A percentile compares a stretch with the other conserved stretches of the same genome.
phyloP scores from a whole-genome alignment of 2,329 filamentous ascomycete genomes.

The Sporothrix mexicana region DNA sequence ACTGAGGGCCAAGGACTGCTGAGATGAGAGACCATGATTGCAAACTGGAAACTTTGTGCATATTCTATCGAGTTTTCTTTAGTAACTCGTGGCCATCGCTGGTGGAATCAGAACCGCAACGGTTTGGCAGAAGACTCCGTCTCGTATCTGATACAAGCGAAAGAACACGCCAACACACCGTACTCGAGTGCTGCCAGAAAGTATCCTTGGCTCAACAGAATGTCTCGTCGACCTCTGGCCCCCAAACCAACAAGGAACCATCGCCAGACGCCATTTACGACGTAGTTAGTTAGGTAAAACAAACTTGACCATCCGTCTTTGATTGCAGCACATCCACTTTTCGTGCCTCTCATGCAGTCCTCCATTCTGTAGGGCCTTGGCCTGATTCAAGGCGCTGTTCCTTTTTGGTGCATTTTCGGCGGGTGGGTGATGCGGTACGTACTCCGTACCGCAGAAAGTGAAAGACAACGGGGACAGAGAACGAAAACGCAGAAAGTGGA shows the following conservation, averaged over 20 bases:
- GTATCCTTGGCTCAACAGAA: not conserved
- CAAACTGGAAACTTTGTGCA: not conserved
- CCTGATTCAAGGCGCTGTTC: not conserved
- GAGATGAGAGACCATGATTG: not conserved
- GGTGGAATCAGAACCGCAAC: not conserved
- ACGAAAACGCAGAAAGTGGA: not conserved
- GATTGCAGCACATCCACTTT: not conserved
- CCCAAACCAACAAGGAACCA: not conserved
- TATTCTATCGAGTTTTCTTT: not conserved
- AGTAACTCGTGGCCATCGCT: not conserved
- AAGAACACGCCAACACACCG: not conserved
- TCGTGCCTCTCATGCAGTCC: not conserved
- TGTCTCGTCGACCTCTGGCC: not conserved
- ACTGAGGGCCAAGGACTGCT: not conserved
- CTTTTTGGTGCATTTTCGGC: not conserved
- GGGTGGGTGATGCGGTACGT: not conserved
- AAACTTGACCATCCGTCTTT: not conserved
- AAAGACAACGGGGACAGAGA: not conserved
- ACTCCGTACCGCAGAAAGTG: not conserved
- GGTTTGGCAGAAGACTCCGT: not conserved
- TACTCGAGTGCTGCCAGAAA: not conserved
- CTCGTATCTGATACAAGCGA: conserved; percentile 20
- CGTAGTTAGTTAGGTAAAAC: not conserved
- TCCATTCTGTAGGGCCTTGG: not conserved
- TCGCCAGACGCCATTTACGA: not conserved